A percentile compares a stretch with the other conserved stretches of the same genome.
These are phyloP conservation scores for Basidiobolus heterosporus DNA, from an alignment of 371 early-diverging fungal species.

Conservation along the genomic window DNA sequence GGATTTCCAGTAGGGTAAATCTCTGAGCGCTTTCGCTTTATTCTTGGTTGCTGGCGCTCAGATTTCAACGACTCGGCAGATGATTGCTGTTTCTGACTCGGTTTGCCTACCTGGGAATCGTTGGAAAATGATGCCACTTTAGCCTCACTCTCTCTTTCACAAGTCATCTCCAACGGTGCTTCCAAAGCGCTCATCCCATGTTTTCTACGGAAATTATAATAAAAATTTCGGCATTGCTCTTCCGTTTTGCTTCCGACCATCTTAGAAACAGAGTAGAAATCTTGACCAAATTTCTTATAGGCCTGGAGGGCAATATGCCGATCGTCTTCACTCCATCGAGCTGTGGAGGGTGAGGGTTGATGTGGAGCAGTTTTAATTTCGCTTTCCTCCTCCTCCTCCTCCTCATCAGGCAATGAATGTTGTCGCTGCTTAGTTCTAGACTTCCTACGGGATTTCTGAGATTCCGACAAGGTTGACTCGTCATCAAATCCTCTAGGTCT, in stretches of 20 bases:
- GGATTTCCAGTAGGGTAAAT: no score
- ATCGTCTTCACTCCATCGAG: slow-evolving; percentile 59
- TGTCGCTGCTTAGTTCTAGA: not conserved
- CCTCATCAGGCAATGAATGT: not conserved
- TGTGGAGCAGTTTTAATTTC: slow-evolving; percentile 2
- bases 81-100: no score
- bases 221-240: slow-evolving; percentile 66
- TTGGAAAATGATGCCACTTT: not conserved
- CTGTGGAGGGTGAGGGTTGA: slow-evolving; percentile 12
- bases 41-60: no score
- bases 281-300: slow-evolving; percentile 49
- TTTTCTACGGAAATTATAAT: slow-evolving; percentile 53
- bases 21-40: no score
- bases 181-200: slow-evolving; percentile 41
- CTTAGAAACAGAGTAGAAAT: slow-evolving; percentile 50
- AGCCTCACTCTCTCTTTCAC: not conserved
- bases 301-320: slow-evolving; percentile 56
- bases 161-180: slow-evolving; percentile 18
- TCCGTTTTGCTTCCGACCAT: slow-evolving; percentile 61
- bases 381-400: slow-evolving; percentile 12
- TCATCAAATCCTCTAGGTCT: not conserved
- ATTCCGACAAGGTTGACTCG: not conserved
- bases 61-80: no score
- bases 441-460: not conserved
- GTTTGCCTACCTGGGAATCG: no score